Conservation (phyloP, 2,329 filamentous ascomycete genomes). For the Clonostachys rosea region DNA sequence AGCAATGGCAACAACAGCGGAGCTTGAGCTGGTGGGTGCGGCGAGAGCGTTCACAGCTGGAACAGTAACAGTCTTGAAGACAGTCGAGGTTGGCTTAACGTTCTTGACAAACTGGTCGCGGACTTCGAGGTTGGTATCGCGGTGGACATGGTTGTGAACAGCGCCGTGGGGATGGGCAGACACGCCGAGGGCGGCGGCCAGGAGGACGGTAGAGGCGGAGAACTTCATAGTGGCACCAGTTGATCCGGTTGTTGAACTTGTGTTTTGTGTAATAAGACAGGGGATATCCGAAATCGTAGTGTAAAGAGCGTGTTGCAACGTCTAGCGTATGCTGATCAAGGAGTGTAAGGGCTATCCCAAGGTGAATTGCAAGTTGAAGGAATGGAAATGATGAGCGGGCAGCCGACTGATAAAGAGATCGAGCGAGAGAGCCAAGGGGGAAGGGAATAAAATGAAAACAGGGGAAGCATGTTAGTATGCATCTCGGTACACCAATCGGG, state of each 20-base stretch:
- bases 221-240: constrained; percentile 31
- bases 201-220: constrained; percentile 24
- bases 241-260: background rate
- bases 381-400: background rate
- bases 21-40: constrained; percentile 1
- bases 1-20: constrained; percentile 2
- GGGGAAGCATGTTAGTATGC: no score
- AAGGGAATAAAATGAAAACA: background rate
- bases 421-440: background rate
- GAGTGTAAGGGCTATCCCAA: background rate
- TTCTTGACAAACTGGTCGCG: constrained; percentile 24
- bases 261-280: background rate
- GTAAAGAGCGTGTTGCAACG: background rate
- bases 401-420: background rate
- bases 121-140: constrained; percentile 21
- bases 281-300: background rate
- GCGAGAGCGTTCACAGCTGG: background rate
- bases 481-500: no score
- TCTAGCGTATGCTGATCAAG: background rate
- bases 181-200: constrained; percentile 32
- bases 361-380: background rate
- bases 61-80: constrained; percentile 2
- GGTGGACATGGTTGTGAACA: constrained; percentile 25
- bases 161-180: constrained; percentile 33
- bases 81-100: constrained; percentile 19